Percentiles rank a stretch among this genome's conserved stretches.
These are phyloP conservation scores for Phytophthora sojae DNA, from an alignment of 352 stramenopile genomes.

Conservation along the genomic window DNA sequence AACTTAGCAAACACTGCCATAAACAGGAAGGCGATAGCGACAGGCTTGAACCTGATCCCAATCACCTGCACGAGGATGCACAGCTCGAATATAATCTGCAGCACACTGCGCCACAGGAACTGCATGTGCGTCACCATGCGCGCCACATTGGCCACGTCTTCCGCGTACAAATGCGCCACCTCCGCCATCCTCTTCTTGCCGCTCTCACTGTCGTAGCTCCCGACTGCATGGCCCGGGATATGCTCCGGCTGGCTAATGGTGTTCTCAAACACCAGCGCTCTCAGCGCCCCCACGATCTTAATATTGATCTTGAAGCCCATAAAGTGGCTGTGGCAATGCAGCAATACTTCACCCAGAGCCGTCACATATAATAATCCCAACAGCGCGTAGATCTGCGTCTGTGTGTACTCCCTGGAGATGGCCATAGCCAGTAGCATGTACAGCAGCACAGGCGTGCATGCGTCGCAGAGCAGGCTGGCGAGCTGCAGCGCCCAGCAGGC, in stretches of 20 bases:
- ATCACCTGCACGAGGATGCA: conserved; percentile 51
- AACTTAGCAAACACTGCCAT: conserved; percentile 33
- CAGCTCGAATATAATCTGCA: conserved; percentile 44
- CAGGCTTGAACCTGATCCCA: conserved; percentile 37
- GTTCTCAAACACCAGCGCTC: conserved; percentile 49
- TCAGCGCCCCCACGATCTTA: conserved; percentile 41
- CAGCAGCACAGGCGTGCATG: conserved; percentile 49
- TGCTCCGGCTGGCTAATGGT: conserved; percentile 41
- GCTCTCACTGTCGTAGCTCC: conserved; percentile 30
- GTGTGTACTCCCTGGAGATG: conserved; percentile 35
- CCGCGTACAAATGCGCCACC: conserved; percentile 42
- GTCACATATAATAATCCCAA: conserved; percentile 42
- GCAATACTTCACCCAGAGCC: conserved; percentile 32
- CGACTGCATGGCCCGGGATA: conserved; percentile 24
- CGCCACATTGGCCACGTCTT: conserved; percentile 38
- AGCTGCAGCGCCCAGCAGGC: conserved; percentile 52
- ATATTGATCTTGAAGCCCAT: conserved; percentile 47
- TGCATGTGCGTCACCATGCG: conserved; percentile 38
- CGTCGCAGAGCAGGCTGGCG: conserved; percentile 46
- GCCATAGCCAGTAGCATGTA: conserved; percentile 52
- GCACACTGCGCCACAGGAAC: conserved; percentile 37
- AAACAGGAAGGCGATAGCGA: conserved; percentile 37
- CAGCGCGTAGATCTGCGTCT: conserved; percentile 30
- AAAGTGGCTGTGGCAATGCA: conserved; percentile 42
- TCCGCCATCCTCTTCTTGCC: conserved; percentile 48